Base-by-base conservation (phyloP, 1,139 yeast genomes). In the Scheffersomyces parashehatae region DNA sequence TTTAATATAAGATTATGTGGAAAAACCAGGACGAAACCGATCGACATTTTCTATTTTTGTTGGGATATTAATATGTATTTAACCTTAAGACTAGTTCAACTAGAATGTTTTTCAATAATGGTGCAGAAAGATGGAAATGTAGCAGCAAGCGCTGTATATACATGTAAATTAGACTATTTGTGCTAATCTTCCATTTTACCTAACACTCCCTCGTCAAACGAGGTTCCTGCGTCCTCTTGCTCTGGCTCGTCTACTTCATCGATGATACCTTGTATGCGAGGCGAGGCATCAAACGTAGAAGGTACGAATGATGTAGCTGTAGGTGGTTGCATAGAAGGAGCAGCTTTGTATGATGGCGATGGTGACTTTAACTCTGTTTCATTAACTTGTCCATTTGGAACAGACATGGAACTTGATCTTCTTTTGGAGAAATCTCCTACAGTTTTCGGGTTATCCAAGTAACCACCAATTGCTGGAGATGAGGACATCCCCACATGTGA, bases 161-260 rank as follows among this genome's bases (percentile, higher is more conserved):
- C 35, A 31, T 14, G 35, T 13, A 14, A 20, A 20, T 20, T 20
- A 20, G 26, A 20, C 26, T 20, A 6, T 31, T 31, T 31, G 24
- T 31, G 42, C 34, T 28, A 30, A 38, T 46, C 56, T 41, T 60
- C 65, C 62, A 58, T 54, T 40, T 54, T 54, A 15, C 64, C 65
- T 39, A 59, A 45, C 20, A 59, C 56, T 16, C 53, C 58, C 31
- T 58, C 64, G 29, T 56, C 58, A 37, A 37, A 38, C 35, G 35
- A 38, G 8, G 30, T 31, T 20, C 33, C 31, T 31, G 8, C 31
- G 34, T 51, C 56, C 8, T 24, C 33, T 7, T 38, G 53, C 33
- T 47, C 39, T 14, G 28, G 29, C 15, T 34, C 38, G 29, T 45
- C 36, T 28, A 40, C 36, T 30, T 40, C 37, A n/a, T 29, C 35